Base-by-base conservation (phyloP, 768 basidiomycete species). In the Myochromella boudieri region DNA sequence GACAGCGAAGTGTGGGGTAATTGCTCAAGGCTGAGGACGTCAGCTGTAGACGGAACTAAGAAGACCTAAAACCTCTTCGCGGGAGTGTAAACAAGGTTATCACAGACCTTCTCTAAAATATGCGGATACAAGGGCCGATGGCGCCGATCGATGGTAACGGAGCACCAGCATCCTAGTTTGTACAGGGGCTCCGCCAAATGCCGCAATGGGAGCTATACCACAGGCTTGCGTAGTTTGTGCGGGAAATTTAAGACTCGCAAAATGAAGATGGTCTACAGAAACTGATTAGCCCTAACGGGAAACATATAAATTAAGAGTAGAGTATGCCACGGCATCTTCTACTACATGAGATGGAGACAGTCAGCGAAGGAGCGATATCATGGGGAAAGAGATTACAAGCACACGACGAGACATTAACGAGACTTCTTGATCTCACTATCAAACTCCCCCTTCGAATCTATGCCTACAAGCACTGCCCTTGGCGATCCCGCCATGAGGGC, bases 401-500 rank as follows among this genome's bases (percentile, higher is more conserved):
- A 38, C 34, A 32, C 5, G 20, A 20, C 6, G 36, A 40, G 31
- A 38, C 12, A 14, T 51, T 44, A 63, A 28, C 53, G 58, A 42
- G 37, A 37, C 48, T 63, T 63, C 55, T 50, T 61, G 36, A 46
- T 40, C 28, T 55, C 62, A 29, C 18, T 46, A 42, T 39, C 42
- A 41, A 27, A 36, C 26, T 29, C 37, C 26, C 14, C 40, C 5
- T 24, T 38, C n/a, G 38, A 25, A 22, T 52, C 47, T 14, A 60
- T 47, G 3, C 42, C 36, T 24, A 55, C 56, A 27, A 70, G 42
- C 38, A 69, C 58, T 18, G 59, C 58, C 44, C 54, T 61, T 9
- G 69, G 67, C 11, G 60, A 49, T 6, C 68, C 68, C 22, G 62
- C 55, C 56, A 67, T 49, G 15, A 71, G 49, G 15, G 60, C 55